These are phyloP conservation scores for Fusarium compactum DNA, from an alignment of 2,329 filamentous ascomycete species.

Conservation along the genomic window DNA sequence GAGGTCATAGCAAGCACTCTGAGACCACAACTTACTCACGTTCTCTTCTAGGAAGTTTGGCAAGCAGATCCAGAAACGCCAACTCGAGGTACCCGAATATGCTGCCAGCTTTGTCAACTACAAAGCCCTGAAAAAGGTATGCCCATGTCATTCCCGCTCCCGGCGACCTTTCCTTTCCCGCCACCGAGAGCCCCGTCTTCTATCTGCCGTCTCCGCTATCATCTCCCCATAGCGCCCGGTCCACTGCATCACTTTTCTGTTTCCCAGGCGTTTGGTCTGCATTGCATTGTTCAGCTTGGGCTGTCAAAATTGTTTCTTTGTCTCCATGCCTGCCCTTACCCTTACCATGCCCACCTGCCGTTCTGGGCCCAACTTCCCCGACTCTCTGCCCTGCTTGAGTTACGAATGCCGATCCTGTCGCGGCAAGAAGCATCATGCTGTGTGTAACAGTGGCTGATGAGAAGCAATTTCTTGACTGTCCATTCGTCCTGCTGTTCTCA, in stretches of 20 bases:
- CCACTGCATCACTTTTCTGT: conserved; percentile 30
- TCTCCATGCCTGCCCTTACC: conserved; percentile 15
- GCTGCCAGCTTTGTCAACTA: conserved; percentile 99
- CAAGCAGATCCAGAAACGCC: conserved; percentile 98
- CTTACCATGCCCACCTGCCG: conserved; percentile 8
- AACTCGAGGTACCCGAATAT: conserved; percentile 99
- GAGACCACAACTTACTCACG: conserved; percentile 27
- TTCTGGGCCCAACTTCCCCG: conserved; percentile 6
- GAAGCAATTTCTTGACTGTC: conserved; percentile 37
- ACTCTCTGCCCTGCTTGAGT: conserved; percentile 23
- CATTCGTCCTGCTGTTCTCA: conserved; percentile 33
- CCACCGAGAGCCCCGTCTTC: conserved; percentile 33
- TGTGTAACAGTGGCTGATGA: conserved; percentile 36
- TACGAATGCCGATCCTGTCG: conserved; percentile 31
- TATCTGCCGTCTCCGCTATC: conserved; percentile 40
- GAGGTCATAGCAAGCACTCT: background rate
- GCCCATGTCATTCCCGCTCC: conserved; percentile 42
- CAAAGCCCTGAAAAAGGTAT: conserved; percentile 97
- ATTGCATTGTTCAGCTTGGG: conserved; percentile 16
- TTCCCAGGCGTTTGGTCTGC: conserved; percentile 13
- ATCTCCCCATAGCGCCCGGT: conserved; percentile 39
- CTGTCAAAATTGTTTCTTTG: conserved; percentile 9
- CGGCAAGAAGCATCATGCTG: conserved; percentile 13
- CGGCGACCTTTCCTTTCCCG: conserved; percentile 37
- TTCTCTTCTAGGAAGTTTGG: conserved; percentile 88